phyloP scores from a whole-genome alignment of 306 rosid genomes.

The Cucurbita ficifolia region DNA sequence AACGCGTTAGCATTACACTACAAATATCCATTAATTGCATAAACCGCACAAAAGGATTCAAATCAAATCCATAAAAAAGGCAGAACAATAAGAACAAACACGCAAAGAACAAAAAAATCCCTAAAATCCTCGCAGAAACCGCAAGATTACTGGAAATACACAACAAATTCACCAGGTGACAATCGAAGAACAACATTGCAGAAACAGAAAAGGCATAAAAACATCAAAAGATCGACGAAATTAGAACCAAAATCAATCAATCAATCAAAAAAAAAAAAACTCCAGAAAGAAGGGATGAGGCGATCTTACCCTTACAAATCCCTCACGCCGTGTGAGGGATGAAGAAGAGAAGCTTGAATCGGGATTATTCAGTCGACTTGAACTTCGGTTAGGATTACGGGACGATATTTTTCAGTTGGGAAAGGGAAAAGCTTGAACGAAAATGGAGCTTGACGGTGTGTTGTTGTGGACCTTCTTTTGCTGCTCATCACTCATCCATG shows the following conservation, averaged over 20 bases:
- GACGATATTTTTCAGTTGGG: neutral
- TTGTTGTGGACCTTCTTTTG: neutral
- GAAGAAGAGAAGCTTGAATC: neutral
- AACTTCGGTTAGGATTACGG: neutral
- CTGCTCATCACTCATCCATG: neutral
- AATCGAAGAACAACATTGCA: neutral
- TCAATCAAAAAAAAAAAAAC: neutral
- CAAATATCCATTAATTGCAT: neutral
- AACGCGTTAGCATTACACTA: neutral
- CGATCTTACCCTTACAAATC: slow-evolving; percentile 1
- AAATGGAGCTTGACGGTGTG: neutral
- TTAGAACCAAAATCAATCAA: neutral
- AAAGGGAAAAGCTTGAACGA: neutral
- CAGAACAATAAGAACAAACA: neutral
- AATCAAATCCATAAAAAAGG: neutral
- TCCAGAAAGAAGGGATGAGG: neutral
- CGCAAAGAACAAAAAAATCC: neutral
- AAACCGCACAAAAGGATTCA: neutral
- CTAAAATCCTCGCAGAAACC: neutral
- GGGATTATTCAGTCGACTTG: neutral
- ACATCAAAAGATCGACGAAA: neutral
- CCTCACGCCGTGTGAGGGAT: neutral
- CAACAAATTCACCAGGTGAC: neutral
- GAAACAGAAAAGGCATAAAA: neutral
- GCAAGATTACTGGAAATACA: neutral